Base-by-base conservation (phyloP, 768 basidiomycete genomes). In the Suillus discolor region DNA sequence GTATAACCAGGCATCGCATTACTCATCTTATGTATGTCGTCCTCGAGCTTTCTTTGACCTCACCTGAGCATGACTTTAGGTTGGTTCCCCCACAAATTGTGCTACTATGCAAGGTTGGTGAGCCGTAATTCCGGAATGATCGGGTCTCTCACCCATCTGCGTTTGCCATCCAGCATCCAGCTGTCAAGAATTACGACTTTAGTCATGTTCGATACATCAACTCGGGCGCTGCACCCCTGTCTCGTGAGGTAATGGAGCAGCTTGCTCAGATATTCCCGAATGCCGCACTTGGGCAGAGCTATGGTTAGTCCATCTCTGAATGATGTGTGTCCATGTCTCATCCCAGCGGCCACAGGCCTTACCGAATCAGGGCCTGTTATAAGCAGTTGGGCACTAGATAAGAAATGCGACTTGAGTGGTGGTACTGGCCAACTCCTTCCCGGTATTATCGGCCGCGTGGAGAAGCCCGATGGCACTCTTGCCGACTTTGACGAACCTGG, bases 291-390 rank as follows among this genome's bases (percentile, higher is more conserved):
- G 87, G 85, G 23, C 88, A 89, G 72, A 83, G 82, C 18, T 89
- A 88, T 72, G 87, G 87, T 86, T 63, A 42, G 73, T 69, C 34
- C 16, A 20, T 36, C 57, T 20, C 25, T 34, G 44, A 41, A 39
- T 42, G 34, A 34, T 9, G 34, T 51, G 7, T 6, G 36, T 49
- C 61, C 4, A 69, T 49, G 1, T 6, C 60, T 63, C 6, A 39
- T 63, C 8, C 23, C 12, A 20, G 25, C 13, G 7, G n/a, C 12
- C 34, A 25, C 53, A 88, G 88, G 90, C 28, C 80, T 88, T 65
- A 91, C 90, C 4, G 90, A 91, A 73, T 85, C 87, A 3, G 81
- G 80, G 65, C 85, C 86, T 0, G 82, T 85, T 0, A 71, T 89
- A 63, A 75, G 81, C 16, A 79, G 84, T 64, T 72, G 85, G 66